Conservation (phyloP, 768 basidiomycete species). For the Lactarius tabidus region DNA sequence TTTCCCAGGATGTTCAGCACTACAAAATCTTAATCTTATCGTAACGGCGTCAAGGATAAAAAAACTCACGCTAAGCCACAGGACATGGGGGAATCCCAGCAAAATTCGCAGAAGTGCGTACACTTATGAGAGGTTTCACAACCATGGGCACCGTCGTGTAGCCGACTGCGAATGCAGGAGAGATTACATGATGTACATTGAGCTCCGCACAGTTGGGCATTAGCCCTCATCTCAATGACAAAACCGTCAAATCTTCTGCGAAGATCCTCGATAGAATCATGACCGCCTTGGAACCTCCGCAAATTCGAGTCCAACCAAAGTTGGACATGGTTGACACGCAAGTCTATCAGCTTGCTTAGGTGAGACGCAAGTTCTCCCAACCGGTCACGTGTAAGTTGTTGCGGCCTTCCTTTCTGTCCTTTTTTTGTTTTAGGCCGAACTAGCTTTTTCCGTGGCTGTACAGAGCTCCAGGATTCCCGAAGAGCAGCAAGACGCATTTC, state of each 20-base stretch:
- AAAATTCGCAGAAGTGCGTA: conserved; percentile 40
- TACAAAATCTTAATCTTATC: conserved; percentile 24
- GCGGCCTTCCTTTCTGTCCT: conserved; percentile 9
- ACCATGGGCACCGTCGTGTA: conserved; percentile 45
- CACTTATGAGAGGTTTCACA: conserved; percentile 52
- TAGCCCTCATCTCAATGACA: conserved; percentile 43
- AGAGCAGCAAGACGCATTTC: conserved; percentile 30
- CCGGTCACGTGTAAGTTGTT: conserved; percentile 41
- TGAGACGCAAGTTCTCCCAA: conserved; percentile 35
- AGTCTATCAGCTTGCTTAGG: conserved; percentile 38
- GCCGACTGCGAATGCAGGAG: conserved; percentile 42
- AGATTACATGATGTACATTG: conserved; percentile 48
- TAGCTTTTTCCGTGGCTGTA: conserved; percentile 31
- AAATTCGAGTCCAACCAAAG: conserved; percentile 53
- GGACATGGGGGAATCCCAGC: conserved; percentile 32
- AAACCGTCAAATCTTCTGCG: conserved; percentile 42
- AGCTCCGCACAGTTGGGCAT: conserved; percentile 46
- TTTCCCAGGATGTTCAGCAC: conserved; percentile 54
- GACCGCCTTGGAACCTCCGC: conserved; percentile 39
- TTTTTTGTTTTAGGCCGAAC: no score
- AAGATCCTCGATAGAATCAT: conserved; percentile 45
- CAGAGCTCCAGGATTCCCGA: conserved; percentile 32
- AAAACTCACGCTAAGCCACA: conserved; percentile 49
- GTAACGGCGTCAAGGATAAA: background rate
- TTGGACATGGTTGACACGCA: conserved; percentile 44